Evolutionary conservation across 345 rosid species (phyloP).

Genomic region (Reutealis trisperma): DNA sequence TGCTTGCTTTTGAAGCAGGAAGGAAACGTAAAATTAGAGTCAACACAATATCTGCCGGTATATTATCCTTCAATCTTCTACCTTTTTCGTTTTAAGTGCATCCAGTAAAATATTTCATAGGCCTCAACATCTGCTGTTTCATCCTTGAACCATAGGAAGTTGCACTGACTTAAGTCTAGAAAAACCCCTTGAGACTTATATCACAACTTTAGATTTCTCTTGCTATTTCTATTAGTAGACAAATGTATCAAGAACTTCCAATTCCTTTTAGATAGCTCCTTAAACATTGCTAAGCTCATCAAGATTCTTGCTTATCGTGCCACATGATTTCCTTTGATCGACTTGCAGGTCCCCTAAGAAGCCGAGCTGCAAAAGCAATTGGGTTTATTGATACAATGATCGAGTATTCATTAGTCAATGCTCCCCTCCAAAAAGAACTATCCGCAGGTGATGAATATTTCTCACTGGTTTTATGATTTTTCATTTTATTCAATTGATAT

Average conservation of each 20-base stretch:
- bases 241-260: neutral
- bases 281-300: neutral
- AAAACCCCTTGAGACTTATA: neutral
- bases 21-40: conserved; percentile 67
- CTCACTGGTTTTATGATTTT: neutral
- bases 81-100: neutral
- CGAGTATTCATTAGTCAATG: conserved; percentile 76
- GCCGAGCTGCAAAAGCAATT: conserved; percentile 80
- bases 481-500: neutral
- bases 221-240: neutral
- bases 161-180: neutral
- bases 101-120: neutral
- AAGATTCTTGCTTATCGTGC: neutral
- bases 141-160: neutral
- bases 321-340: neutral
- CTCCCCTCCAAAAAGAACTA: conserved; percentile 84
- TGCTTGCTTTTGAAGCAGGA: conserved; percentile 79
- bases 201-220: neutral
- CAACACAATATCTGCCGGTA: conserved; percentile 75
- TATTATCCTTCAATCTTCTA: neutral
- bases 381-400: conserved; percentile 86
- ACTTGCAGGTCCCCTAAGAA: conserved; percentile 60
- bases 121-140: neutral
- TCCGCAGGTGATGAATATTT: conserved; percentile 58
- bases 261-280: neutral